These are phyloP conservation scores for Diplotaxis tenuifolia DNA, from an alignment of 345 rosid species.

Conservation along the genomic window DNA sequence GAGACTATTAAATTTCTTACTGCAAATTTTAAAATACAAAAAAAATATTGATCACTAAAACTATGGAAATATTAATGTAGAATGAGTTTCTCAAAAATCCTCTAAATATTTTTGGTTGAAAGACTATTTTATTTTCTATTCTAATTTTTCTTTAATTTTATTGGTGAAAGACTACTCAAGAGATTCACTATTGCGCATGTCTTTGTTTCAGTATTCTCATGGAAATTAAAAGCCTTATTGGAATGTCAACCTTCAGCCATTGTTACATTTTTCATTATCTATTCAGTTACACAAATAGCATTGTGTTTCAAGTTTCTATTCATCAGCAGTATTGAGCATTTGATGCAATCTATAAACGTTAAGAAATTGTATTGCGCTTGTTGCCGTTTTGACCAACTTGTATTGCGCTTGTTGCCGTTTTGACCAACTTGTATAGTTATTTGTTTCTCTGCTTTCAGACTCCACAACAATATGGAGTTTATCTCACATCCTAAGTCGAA, in stretches of 20 bases:
- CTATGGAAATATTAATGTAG: not conserved
- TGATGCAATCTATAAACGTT: not conserved
- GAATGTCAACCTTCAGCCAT: not conserved
- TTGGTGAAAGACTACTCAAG: not conserved
- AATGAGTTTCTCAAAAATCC: not conserved
- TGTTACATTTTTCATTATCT: not conserved
- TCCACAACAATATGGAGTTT: not conserved
- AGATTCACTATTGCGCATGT: not conserved
- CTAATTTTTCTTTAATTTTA: no score
- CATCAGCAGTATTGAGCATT: not conserved
- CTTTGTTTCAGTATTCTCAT: not conserved
- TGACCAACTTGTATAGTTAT: not conserved
- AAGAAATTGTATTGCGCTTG: not conserved
- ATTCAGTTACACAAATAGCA: not conserved
- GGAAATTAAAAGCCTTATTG: not conserved
- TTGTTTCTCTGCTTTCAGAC: conserved; percentile 5
- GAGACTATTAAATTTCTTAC: not conserved
- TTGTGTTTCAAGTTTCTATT: conserved; percentile 6
- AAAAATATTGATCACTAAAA: not conserved
- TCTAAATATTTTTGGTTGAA: not conserved
- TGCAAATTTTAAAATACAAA: not conserved
- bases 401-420: not conserved
- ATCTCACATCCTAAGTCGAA: conserved; percentile 6
- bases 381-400: conserved; percentile 10
- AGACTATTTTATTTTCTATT: not conserved